These are phyloP conservation scores for Coemansia sp. DNA, from an alignment of 192 early-diverging fungal species.

Conservation along the genomic window DNA sequence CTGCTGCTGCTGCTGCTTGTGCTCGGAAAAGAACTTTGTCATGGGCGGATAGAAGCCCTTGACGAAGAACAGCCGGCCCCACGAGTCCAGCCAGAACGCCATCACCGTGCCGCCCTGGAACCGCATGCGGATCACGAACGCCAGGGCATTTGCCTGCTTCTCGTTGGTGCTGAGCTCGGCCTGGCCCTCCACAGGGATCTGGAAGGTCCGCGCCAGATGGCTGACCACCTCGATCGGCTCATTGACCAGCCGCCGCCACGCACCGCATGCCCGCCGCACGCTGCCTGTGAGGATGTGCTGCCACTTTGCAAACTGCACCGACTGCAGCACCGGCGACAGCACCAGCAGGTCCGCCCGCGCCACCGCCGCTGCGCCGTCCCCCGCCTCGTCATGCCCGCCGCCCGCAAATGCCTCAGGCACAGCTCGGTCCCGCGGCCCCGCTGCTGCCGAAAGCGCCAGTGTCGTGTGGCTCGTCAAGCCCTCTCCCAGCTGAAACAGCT, in stretches of 20 bases:
- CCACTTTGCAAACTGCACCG: conserved; percentile 45
- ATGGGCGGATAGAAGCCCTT: conserved; percentile 43
- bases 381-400: not conserved
- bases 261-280: conserved; percentile 29
- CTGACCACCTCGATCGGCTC: conserved; percentile 48
- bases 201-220: conserved; percentile 35
- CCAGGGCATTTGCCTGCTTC: not conserved
- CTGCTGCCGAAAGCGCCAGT: not conserved
- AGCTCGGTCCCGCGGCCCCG: not conserved
- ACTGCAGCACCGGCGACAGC: conserved; percentile 41
- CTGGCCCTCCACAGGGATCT: conserved; percentile 3
- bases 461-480: conserved; percentile 9
- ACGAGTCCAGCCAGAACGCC: conserved; percentile 29
- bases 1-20: not conserved
- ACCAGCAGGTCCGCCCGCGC: conserved; percentile 26
- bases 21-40: not conserved
- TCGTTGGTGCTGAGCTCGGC: not conserved
- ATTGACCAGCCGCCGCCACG: conserved; percentile 44
- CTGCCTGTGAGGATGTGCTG: conserved; percentile 32
- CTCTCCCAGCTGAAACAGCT: conserved; percentile 18
- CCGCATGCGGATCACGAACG: conserved; percentile 37
- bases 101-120: conserved; percentile 48
- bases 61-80: conserved; percentile 30
- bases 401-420: conserved; percentile 27
- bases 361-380: conserved; percentile 8